Evolutionary conservation across 495 filamentous ascomycete genomes (phyloP).

Genomic region (Thermochaetoides thermophila): DNA sequence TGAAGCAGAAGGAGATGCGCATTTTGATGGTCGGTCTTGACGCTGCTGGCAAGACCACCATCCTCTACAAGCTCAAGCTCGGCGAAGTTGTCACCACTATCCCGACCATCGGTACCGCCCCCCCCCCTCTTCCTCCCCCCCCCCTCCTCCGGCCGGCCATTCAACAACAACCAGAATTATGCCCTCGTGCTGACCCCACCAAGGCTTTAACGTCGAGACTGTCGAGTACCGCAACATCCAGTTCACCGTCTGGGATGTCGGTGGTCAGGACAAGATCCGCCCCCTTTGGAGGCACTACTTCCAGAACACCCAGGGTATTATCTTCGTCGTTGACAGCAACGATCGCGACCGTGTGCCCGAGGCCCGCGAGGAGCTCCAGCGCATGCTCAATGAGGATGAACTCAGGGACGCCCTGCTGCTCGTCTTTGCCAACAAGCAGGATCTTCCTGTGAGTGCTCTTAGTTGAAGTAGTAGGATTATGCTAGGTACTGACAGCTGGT

Average conservation of each 20-base stretch:
- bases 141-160: too few species aligned
- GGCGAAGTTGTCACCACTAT: conserved; percentile 99
- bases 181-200: conserved; percentile 1
- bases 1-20: conserved; percentile 99
- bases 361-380: conserved; percentile 97
- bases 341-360: conserved; percentile 99
- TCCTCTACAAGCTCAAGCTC: conserved; percentile 99
- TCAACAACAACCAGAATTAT: too few species aligned
- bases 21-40: conserved; percentile 99
- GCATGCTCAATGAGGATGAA: conserved; percentile 99
- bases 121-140: background rate
- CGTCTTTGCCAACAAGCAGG: conserved; percentile 99
- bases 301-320: conserved; percentile 99
- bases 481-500: too few species aligned
- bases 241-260: conserved; percentile 99
- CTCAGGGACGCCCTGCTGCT: conserved; percentile 91
- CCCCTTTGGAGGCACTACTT: conserved; percentile 99
- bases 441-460: conserved; percentile 80
- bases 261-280: conserved; percentile 99
- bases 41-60: conserved; percentile 98
- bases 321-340: conserved; percentile 99
- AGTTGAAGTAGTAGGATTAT: too few species aligned
- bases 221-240: conserved; percentile 99
- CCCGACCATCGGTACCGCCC: conserved; percentile 77
- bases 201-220: conserved; percentile 99